Conservation (phyloP, 176 grass and related monocot species). For the Calamus simplicifolius region DNA sequence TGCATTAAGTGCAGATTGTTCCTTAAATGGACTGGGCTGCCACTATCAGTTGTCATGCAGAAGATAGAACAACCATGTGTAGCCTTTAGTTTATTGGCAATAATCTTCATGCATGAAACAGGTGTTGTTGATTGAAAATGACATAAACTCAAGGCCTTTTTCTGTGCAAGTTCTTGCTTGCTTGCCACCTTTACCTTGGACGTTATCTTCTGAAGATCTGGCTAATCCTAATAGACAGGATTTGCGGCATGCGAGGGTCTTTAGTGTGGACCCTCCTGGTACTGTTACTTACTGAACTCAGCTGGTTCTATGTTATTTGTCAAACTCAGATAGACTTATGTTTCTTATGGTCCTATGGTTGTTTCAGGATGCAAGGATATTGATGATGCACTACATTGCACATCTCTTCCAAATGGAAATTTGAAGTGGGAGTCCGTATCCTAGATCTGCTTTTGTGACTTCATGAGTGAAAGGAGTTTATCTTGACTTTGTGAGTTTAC, state of each 20-base stretch:
- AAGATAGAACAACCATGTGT: not conserved
- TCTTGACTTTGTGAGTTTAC: too few relatives aligned
- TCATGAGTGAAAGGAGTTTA: too few relatives aligned
- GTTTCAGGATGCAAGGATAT: slow-evolving; percentile 94
- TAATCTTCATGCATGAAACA: slow-evolving; percentile 39
- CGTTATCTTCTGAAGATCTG: slow-evolving; percentile 77
- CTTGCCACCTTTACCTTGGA: slow-evolving; percentile 90
- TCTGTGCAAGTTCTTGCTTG: slow-evolving; percentile 96
- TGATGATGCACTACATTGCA: slow-evolving; percentile 98
- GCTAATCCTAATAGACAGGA: slow-evolving; percentile 80
- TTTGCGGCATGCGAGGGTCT: slow-evolving; percentile 65
- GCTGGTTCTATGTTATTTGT: too few relatives aligned
- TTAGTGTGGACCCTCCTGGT: slow-evolving; percentile 98
- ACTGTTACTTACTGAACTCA: slow-evolving; percentile 22
- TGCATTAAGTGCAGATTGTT: too few relatives aligned
- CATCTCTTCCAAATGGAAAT: slow-evolving; percentile 78
- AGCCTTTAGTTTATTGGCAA: too few relatives aligned
- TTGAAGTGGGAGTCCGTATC: slow-evolving; percentile 99
- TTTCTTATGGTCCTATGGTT: slow-evolving; percentile 16
- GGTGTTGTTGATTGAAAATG: slow-evolving; percentile 98
- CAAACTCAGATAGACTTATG: too few relatives aligned
- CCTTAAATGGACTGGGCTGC: too few relatives aligned
- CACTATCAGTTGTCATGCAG: too few relatives aligned
- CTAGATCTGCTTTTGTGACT: slow-evolving; percentile 20
- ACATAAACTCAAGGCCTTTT: slow-evolving; percentile 96